Evolutionary conservation across 306 rosid species (phyloP).

Genomic region (Myrica gale): DNA sequence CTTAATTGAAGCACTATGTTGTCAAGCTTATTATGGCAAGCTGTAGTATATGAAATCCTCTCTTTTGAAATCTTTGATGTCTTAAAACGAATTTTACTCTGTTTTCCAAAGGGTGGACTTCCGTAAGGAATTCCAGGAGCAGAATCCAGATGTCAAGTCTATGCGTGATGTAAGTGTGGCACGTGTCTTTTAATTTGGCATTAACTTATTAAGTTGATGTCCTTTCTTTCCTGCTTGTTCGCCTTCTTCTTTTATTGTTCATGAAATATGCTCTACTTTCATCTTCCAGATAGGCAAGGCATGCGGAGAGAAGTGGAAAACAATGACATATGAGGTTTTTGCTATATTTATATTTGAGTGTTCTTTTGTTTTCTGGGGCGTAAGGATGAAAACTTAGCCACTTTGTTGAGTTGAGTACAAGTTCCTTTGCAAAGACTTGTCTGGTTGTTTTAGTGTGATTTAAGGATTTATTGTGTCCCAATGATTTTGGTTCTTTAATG

Average conservation of each 20-base stretch:
- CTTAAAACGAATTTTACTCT: conserved; percentile 34
- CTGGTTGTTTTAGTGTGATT: not conserved
- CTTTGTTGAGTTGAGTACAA: not conserved
- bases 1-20: not conserved
- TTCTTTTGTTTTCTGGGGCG: not conserved
- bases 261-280: conserved; percentile 15
- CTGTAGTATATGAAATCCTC: conserved; percentile 19
- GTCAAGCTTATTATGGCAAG: conserved; percentile 17
- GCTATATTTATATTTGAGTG: conserved; percentile 24
- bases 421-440: not conserved
- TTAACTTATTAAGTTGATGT: not conserved
- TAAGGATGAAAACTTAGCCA: not conserved
- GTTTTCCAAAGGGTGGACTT: conserved; percentile 74
- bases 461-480: not conserved
- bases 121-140: conserved; percentile 77
- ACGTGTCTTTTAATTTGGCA: not conserved
- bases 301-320: conserved; percentile 96
- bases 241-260: not conserved
- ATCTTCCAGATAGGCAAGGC: conserved; percentile 87
- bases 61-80: conserved; percentile 10
- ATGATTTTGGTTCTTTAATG: not conserved
- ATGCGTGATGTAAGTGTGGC: conserved; percentile 75
- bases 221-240: not conserved
- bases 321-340: conserved; percentile 83
- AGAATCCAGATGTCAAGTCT: conserved; percentile 79